These are phyloP conservation scores for Solanum acaule DNA, from an alignment of 257 asterid species.

Conservation along the genomic window DNA sequence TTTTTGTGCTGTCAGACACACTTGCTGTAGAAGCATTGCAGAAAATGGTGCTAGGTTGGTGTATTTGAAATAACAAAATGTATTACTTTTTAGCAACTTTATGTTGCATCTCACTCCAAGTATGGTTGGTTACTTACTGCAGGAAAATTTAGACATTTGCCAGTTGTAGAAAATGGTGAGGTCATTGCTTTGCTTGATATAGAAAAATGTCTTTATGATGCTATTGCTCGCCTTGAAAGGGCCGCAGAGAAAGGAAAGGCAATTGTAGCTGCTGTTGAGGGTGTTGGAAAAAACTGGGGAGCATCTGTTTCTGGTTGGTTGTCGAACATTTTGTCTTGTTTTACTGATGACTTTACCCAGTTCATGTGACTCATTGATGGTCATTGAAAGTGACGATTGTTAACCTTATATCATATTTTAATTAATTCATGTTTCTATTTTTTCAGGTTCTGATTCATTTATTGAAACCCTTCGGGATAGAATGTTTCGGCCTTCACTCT, in stretches of 20 bases:
- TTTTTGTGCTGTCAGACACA: no score
- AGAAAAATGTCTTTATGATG: conserved; percentile 88
- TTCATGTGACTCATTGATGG: background rate
- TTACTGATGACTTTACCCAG: background rate
- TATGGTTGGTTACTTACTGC: background rate
- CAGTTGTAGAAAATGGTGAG: conserved; percentile 94
- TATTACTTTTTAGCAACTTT: background rate
- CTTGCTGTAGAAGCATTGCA: conserved; percentile 9
- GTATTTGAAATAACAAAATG: background rate
- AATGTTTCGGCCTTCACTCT: conserved; percentile 76
- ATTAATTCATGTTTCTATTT: no score
- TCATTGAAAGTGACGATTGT: background rate
- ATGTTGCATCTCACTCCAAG: background rate
- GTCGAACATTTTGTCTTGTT: background rate
- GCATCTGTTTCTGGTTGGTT: conserved; percentile 68
- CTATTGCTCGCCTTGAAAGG: conserved; percentile 93
- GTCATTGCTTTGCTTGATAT: conserved; percentile 91
- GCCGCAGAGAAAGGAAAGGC: conserved; percentile 99
- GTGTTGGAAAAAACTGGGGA: conserved; percentile 97
- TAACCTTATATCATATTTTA: background rate
- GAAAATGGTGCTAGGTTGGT: conserved; percentile 91
- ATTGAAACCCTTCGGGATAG: conserved; percentile 76
- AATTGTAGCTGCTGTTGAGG: conserved; percentile 95
- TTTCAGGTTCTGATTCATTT: conserved; percentile 66
- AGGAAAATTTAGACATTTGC: conserved; percentile 95